A percentile compares a stretch with the other conserved stretches of the same genome.
Conservation (phyloP, 2,329 filamentous ascomycete genomes). For the Talaromyces sp. region DNA sequence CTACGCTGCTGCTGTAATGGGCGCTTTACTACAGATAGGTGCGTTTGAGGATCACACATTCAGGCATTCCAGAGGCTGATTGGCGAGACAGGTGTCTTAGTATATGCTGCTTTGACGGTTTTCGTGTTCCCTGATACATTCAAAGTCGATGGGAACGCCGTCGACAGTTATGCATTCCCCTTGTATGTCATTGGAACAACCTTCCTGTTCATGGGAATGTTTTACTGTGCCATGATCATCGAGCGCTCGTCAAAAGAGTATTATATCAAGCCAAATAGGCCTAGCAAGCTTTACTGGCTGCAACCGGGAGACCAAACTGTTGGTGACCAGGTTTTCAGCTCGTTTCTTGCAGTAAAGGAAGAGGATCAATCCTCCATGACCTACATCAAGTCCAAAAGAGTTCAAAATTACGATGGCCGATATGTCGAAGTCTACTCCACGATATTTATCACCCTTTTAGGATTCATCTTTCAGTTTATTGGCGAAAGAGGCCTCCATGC, state of each 20-base stretch:
- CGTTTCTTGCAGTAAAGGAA: constrained; percentile 38
- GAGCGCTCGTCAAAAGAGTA: constrained; percentile 34
- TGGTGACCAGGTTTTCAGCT: constrained; percentile 43
- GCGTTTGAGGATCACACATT: constrained; percentile 1
- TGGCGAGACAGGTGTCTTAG: constrained; percentile 26
- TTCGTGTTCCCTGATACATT: constrained; percentile 31
- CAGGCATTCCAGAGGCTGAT: neutral
- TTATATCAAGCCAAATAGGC: constrained; percentile 25
- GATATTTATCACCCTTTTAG: constrained; percentile 31
- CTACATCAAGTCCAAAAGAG: constrained; percentile 35
- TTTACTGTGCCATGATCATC: constrained; percentile 39
- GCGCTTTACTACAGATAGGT: constrained; percentile 34
- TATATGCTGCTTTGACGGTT: constrained; percentile 34
- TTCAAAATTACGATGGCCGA: constrained; percentile 13
- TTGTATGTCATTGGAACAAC: constrained; percentile 37
- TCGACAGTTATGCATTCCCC: constrained; percentile 37
- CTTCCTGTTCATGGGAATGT: constrained; percentile 38
- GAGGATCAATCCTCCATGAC: constrained; percentile 14
- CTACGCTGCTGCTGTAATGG: constrained; percentile 30
- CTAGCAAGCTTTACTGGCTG: constrained; percentile 41
- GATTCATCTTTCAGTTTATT: constrained; percentile 44
- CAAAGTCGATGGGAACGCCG: constrained; percentile 26
- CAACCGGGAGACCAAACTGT: constrained; percentile 42
- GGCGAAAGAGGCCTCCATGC: constrained; percentile 42
- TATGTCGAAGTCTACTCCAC: constrained; percentile 24